A percentile compares a stretch with the other conserved stretches of the same genome.
These are phyloP conservation scores for Poronia punctata DNA, from an alignment of 495 filamentous ascomycete species.

Conservation along the genomic window DNA sequence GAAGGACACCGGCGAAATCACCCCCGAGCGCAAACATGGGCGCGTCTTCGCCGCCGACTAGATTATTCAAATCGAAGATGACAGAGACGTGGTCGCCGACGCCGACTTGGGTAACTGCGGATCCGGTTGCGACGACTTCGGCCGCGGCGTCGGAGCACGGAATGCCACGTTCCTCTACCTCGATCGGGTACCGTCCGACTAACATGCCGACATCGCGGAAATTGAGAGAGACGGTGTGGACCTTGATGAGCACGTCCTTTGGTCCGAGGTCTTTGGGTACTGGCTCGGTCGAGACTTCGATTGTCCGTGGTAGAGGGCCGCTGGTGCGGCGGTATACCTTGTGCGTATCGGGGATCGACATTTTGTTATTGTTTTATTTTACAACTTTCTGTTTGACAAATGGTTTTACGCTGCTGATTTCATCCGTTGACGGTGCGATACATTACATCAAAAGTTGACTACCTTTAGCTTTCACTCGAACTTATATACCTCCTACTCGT, in stretches of 20 bases:
- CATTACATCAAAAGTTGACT: too few relatives aligned
- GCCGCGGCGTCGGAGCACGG: slow-evolving; percentile 35
- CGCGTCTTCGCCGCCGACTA: slow-evolving; percentile 9
- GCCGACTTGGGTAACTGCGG: slow-evolving; percentile 20
- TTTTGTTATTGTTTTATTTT: too few relatives aligned
- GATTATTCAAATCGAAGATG: slow-evolving; percentile 13
- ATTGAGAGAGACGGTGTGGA: slow-evolving; percentile 44
- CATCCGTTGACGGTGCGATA: too few relatives aligned
- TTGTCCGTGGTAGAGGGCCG: too few relatives aligned
- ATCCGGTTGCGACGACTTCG: slow-evolving; percentile 36
- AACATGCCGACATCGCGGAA: slow-evolving; percentile 40
- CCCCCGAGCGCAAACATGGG: slow-evolving; percentile 10
- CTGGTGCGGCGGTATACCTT: too few relatives aligned
- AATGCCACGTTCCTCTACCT: slow-evolving; percentile 15
- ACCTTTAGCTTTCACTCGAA: too few relatives aligned
- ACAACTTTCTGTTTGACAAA: too few relatives aligned
- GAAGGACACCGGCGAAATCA: slow-evolving; percentile 23
- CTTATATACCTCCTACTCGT: too few relatives aligned
- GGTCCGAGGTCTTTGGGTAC: slow-evolving; percentile 16
- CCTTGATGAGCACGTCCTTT: slow-evolving; percentile 39
- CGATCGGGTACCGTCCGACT: slow-evolving; percentile 23
- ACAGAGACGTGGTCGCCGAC: slow-evolving; percentile 26
- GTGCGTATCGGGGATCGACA: too few relatives aligned
- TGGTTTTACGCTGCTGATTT: too few relatives aligned
- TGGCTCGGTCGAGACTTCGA: too few relatives aligned